Evolutionary conservation across 2,329 filamentous ascomycete species (phyloP), one percentile per base, ranked within the genome.

Genomic region (Ophiostoma sp.): DNA sequence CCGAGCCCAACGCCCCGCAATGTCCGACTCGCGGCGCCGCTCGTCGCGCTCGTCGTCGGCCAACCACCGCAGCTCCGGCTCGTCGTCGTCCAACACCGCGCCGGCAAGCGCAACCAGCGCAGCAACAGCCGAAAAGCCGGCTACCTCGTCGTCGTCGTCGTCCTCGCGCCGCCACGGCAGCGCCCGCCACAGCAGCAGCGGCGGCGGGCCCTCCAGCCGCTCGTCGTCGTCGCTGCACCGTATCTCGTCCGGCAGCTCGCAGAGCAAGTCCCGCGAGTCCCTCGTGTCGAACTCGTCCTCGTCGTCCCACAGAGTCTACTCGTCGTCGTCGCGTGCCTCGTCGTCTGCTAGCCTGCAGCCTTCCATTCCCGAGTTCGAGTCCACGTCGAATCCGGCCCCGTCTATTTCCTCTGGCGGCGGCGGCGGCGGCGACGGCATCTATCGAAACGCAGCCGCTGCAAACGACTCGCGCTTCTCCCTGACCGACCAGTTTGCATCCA

Each of bases 401-500:
- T 44, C 42, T 44, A 9, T 12, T 44, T 44, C 42, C 8, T 44
- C 42, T 44, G 8, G 47, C 58, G 4, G 12, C 12, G 58, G 27
- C 12, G 58, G 27, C 27, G 16, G 38, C 14, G 44, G 38, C 18
- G 40, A 55, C 41, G 52, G 66, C 67, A 66, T 70, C 68, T 70
- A 71, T 62, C 69, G 69, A 60, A 68, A 58, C 64, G 66, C 60
- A 16, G 73, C 79, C 60, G 76, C 78, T 41, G 76, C 78, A 42
- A 75, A 75, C n/a, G 76, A 76, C 12, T 82, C 80, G 40, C 79
- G 81, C 63, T 80, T 79, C 74, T 83, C 81, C 2, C 75, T 83
- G 64, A 79, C 77, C 63, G 80, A 82, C 62, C 80, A 83, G 68
- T 83, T 83, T 69, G 80, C 81, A 27, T 75, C 79, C 47, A 83